Evolutionary conservation across 768 basidiomycete genomes (phyloP).

Genomic region (Paxillus involutus): DNA sequence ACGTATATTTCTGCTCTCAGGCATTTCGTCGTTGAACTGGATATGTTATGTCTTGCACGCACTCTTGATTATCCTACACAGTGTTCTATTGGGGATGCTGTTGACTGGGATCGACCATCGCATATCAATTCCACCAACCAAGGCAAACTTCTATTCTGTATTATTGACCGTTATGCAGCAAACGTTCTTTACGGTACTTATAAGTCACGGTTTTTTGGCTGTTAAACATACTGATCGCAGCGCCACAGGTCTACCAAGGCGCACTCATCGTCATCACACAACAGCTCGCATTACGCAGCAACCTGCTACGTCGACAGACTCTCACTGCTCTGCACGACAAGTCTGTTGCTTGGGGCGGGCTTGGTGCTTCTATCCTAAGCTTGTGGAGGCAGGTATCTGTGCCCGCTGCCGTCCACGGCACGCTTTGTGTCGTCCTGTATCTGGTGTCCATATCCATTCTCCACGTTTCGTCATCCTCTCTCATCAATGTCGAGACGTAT

Average conservation of each 20-base stretch:
- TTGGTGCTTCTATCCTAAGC: conserved; percentile 7
- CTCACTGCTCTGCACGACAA: conserved; percentile 11
- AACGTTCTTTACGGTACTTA: not conserved
- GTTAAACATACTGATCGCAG: not conserved
- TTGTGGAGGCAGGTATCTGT: conserved; percentile 7
- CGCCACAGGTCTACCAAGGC: not conserved
- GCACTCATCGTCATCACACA: conserved; percentile 10
- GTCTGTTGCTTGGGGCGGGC: conserved; percentile 9
- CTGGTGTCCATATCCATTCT: conserved; percentile 6
- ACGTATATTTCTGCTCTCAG: not conserved
- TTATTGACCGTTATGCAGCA: not conserved
- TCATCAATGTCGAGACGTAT: conserved; percentile 3
- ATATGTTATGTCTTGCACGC: not conserved
- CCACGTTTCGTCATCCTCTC: conserved; percentile 8
- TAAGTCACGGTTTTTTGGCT: not conserved
- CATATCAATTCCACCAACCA: not conserved
- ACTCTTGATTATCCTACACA: conserved; percentile 4
- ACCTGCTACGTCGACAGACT: conserved; percentile 6
- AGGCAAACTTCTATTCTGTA: not conserved
- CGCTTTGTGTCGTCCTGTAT: conserved; percentile 7
- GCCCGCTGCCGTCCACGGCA: conserved; percentile 1
- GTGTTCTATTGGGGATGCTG: conserved; percentile 1
- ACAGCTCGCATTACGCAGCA: conserved; percentile 6
- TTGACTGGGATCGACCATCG: not conserved
- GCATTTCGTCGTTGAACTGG: not conserved